Conservation (phyloP, 1,284 basidiomycete species). For the Apiotrichum veenhuisii region DNA sequence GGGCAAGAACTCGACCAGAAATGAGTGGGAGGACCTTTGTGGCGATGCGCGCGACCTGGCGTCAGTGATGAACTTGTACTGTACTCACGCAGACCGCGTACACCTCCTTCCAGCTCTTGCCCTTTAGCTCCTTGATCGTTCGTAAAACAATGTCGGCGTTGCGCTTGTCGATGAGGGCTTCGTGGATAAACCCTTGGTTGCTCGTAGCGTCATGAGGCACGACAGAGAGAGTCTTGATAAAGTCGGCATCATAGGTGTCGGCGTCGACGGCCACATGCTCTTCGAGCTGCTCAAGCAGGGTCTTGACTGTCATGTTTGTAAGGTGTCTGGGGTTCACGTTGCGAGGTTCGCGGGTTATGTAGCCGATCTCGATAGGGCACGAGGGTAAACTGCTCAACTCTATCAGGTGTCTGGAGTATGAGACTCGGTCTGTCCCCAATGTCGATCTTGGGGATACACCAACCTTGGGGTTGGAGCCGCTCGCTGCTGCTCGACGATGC, state of each 20-base stretch:
- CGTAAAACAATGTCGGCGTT: conserved; percentile 32
- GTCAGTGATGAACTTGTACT: background rate
- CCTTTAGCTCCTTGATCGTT: conserved; percentile 28
- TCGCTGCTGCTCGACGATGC: too few relatives aligned
- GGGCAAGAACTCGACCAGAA: conserved; percentile 22
- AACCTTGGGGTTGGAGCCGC: too few relatives aligned
- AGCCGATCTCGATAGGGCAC: too few relatives aligned
- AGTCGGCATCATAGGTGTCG: conserved; percentile 31
- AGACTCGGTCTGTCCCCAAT: too few relatives aligned
- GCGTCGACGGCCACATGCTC: conserved; percentile 29
- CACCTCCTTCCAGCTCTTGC: conserved; percentile 26
- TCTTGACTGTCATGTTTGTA: conserved; percentile 17
- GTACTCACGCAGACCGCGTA: conserved; percentile 32
- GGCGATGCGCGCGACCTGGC: conserved; percentile 15
- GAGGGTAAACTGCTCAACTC: too few relatives aligned
- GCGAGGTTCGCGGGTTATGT: too few relatives aligned
- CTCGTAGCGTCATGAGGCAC: conserved; percentile 36
- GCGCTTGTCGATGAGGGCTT: conserved; percentile 25
- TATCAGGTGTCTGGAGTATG: too few relatives aligned
- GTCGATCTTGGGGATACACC: too few relatives aligned
- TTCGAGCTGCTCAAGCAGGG: conserved; percentile 37
- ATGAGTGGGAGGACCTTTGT: conserved; percentile 20
- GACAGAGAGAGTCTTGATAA: conserved; percentile 29
- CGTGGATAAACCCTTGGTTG: conserved; percentile 34
- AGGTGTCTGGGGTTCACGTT: too few relatives aligned